Conservation (phyloP, 768 basidiomycete genomes). For the Chalciporus pseudorubinellus region DNA sequence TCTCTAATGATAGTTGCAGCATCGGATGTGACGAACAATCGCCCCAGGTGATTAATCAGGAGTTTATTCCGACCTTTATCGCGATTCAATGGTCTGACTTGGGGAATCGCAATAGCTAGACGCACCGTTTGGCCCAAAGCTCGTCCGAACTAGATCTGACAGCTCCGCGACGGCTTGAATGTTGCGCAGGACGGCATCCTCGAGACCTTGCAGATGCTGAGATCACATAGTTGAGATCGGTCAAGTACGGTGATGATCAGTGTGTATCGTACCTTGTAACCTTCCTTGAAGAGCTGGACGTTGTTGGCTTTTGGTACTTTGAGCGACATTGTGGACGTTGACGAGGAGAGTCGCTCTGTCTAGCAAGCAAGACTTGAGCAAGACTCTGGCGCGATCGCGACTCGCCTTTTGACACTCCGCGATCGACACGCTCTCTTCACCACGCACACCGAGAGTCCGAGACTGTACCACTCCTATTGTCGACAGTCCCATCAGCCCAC, state of each 20-base stretch:
- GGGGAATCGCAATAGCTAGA: slow-evolving; percentile 6
- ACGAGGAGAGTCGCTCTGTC: neutral
- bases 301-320: slow-evolving; percentile 91
- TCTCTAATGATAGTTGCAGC: slow-evolving; percentile 98
- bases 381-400: too few species aligned
- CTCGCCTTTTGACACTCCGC: slow-evolving; percentile 16
- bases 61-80: slow-evolving; percentile 89
- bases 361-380: too few species aligned
- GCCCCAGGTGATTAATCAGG: slow-evolving; percentile 94
- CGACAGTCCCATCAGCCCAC: too few species aligned
- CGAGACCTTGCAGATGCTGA: slow-evolving; percentile 82
- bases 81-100: slow-evolving; percentile 3
- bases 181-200: slow-evolving; percentile 96
- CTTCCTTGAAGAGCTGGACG: slow-evolving; percentile 94
- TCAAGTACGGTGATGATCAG: slow-evolving; percentile 6
- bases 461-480: too few species aligned
- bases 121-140: slow-evolving; percentile 94
- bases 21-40: slow-evolving; percentile 96
- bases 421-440: neutral
- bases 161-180: slow-evolving; percentile 96
- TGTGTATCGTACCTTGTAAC: slow-evolving; percentile 72
- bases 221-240: neutral
- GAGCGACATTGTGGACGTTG: slow-evolving; percentile 65
- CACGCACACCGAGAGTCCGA: neutral
- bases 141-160: slow-evolving; percentile 91